Base-by-base conservation (phyloP, 169 alveolate genomes). In the Prorocentrum cordatum region DNA sequence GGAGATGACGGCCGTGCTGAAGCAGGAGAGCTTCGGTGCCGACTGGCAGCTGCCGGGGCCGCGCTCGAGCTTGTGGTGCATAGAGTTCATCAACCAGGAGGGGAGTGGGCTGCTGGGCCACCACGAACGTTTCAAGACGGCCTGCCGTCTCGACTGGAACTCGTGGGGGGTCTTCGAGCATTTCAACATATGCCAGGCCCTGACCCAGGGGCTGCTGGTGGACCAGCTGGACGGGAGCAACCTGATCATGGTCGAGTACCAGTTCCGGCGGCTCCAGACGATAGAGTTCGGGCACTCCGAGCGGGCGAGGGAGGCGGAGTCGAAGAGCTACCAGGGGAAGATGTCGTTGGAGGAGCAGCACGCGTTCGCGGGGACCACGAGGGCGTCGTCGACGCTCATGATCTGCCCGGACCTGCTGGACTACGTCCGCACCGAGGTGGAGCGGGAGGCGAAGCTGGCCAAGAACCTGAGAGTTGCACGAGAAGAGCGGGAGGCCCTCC, bases 391-490 rank as follows among this genome's bases (percentile, higher is more conserved):
- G 16, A 36, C 36, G 1, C 27, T 70, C 39, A 39, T 36, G 42
- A 20, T 70, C 2, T 36, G 64, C 36, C 82, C 82, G 2, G 26
- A 36, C 24, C 45, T 70, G 42, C n/a, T 42, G 29, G 26, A 14
- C 2, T 38, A 70, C 22, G 85, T 73, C 29, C 18, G 33, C 12
- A 20, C 0, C 12, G 85, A 73, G 38, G 71, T 73, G 4, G 84
- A 72, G 33, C 62, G 42, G 22, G 84, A 72, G 10, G 84, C 68
- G 7, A 3, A 18, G 12, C 32, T 73, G 39, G 27, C 61, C 20
- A 73, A 73, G 58, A 73, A 73, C 31, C 24, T 73, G 16, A 27
- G 85, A 0, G 32, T 35, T 16, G 85, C 85, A 0, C 85, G 85
- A 3, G 87, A 77, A 18, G 87, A 77, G 73, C 62, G 87, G 0